These are phyloP conservation scores for Aspergillus sp. DNA, from an alignment of 2,329 filamentous ascomycete species.

Conservation along the genomic window DNA sequence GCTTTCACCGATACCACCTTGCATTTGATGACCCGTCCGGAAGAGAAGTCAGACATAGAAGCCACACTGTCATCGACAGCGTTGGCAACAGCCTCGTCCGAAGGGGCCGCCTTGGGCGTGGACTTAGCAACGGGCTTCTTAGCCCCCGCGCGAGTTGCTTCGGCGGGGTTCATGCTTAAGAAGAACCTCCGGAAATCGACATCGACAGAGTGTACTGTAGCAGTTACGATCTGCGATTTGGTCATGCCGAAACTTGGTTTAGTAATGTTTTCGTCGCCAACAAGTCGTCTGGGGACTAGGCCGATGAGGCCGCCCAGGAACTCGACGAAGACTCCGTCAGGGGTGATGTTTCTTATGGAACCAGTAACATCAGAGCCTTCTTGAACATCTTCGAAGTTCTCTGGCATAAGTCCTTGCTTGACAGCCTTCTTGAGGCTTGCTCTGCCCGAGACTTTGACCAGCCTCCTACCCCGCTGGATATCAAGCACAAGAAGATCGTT, in stretches of 20 bases:
- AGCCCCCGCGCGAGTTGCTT: constrained; percentile 51
- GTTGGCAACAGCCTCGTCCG: constrained; percentile 46
- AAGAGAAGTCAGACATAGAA: constrained; percentile 68
- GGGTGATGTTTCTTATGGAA: constrained; percentile 81
- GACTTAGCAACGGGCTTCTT: constrained; percentile 28
- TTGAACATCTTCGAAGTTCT: constrained; percentile 67
- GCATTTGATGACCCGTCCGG: constrained; percentile 73
- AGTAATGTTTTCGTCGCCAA: constrained; percentile 67
- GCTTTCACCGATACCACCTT: constrained; percentile 81
- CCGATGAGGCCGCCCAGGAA: constrained; percentile 77
- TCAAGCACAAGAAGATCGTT: constrained; percentile 81
- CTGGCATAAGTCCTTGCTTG: constrained; percentile 70
- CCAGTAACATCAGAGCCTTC: constrained; percentile 69
- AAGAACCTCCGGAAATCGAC: constrained; percentile 67
- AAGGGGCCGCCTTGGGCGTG: constrained; percentile 36
- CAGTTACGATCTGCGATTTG: constrained; percentile 71
- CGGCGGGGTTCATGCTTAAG: constrained; percentile 55
- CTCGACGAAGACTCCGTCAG: constrained; percentile 81
- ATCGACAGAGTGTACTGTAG: constrained; percentile 72
- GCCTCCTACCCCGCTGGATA: constrained; percentile 74
- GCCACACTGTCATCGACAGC: constrained; percentile 64
- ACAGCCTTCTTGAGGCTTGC: constrained; percentile 75
- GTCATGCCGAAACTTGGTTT: constrained; percentile 76
- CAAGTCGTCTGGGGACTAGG: constrained; percentile 73
- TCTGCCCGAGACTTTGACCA: constrained; percentile 78